Evolutionary conservation across 768 basidiomycete species (phyloP), one percentile per base, ranked within the genome.

Genomic region (Boletus subparvulus): DNA sequence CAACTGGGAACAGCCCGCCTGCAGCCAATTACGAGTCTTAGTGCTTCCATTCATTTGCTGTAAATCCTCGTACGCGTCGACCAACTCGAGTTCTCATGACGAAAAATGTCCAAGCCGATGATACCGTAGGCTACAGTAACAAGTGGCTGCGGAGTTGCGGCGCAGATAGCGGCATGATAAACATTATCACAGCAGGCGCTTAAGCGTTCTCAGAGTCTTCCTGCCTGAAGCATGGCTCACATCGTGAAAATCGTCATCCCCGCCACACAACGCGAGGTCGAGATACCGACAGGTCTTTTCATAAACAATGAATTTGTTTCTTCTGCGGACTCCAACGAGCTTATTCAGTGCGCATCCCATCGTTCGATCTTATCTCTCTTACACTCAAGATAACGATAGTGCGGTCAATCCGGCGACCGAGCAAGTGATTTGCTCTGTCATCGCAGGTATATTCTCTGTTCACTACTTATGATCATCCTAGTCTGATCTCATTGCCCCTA

Each of bases 241-340:
- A 61, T 70, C 50, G 74, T 70, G 50, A 74, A 69, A 36, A 59
- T 86, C 46, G 64, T 68, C 49, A 63, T 84, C 54, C 73, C 78
- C 32, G 66, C 71, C 49, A 69, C 75, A 28, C 74, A 77, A 52
- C 83, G 81, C 69, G 67, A 75, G 64, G 76, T 92, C 48, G 75
- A 76, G 36, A 78, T 94, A 37, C 86, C 87, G 11, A 92, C 90
- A 8, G 92, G 92, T 17, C 79, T 96, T 26, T 98, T 92, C 77
- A 94, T 98, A 74, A 86, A 94, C 78, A 92, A 92, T 69, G 82
- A 93, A 67, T 95, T 93, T 65, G 87, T 91, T 30, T 70, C 84
- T n/a, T 90, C 89, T 7, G 78, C 80, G 26, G 87, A 90, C 64
- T 87, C 84, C 33, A 66, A 75, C 14, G 87, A 88, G 54, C 69